Percentiles rank a stretch among this genome's conserved stretches.
Evolutionary conservation across 352 stramenopile genomes (phyloP).

Genomic region (Globisporangium abappressorium): DNA sequence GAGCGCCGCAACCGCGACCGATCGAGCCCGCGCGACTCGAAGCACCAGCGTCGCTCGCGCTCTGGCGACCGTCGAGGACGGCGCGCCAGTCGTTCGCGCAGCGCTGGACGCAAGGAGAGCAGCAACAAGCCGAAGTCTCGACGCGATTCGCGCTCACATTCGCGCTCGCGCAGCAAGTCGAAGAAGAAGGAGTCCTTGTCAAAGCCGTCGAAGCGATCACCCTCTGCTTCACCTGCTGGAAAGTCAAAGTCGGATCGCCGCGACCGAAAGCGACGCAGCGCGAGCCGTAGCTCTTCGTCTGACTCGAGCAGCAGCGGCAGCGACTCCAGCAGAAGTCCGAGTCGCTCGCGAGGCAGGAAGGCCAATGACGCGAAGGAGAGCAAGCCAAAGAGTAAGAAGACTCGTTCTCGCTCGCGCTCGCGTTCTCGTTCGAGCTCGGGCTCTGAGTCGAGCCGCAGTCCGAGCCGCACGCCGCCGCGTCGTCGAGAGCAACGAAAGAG

Average conservation of each 20-base stretch:
- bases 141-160: slow-evolving; percentile 2
- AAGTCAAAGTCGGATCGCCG: background rate
- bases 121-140: slow-evolving; percentile 1
- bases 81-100: slow-evolving; percentile 10
- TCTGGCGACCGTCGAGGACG: slow-evolving; percentile 17
- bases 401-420: background rate
- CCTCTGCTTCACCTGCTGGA: background rate
- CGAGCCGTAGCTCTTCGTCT: slow-evolving; percentile 25
- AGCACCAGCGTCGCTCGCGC: slow-evolving; percentile 19
- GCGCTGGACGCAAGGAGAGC: slow-evolving; percentile 11
- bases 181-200: background rate
- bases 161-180: slow-evolving; percentile 13
- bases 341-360: slow-evolving; percentile 23
- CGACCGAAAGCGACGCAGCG: slow-evolving; percentile 12
- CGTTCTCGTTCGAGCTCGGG: slow-evolving; percentile 19
- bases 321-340: slow-evolving; percentile 20
- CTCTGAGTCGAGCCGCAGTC: slow-evolving; percentile 14
- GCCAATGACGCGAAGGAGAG: background rate
- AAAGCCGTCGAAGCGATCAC: background rate
- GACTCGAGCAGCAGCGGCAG: slow-evolving; percentile 18
- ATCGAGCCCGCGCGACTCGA: slow-evolving; percentile 17
- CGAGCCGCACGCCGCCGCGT: slow-evolving; percentile 10
- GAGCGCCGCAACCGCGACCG: slow-evolving; percentile 33
- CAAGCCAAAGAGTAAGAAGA: slow-evolving; percentile 1
- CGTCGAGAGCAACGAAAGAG: slow-evolving; percentile 1